Percentiles rank a stretch among this genome's conserved stretches.
phyloP scores from a whole-genome alignment of 108 stramenopile species.

The Nitzschia sp. region DNA sequence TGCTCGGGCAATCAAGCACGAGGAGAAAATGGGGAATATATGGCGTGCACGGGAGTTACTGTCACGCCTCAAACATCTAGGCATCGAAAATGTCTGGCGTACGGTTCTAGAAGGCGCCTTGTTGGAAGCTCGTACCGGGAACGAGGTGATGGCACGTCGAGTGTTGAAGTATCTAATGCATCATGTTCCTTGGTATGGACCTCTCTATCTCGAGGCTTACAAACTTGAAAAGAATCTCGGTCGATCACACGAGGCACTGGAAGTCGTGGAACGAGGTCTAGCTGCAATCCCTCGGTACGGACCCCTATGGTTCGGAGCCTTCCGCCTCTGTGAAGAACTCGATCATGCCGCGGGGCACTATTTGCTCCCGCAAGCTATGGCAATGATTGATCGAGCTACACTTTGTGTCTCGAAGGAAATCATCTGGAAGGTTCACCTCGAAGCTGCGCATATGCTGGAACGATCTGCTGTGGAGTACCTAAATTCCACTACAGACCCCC shows the following conservation, averaged over 20 bases:
- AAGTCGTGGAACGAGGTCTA: conserved; percentile 92
- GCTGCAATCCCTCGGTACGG: conserved; percentile 93
- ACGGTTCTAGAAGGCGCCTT: conserved; percentile 95
- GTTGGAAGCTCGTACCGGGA: conserved; percentile 94
- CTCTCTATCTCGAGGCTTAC: conserved; percentile 94
- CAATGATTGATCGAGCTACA: conserved; percentile 81
- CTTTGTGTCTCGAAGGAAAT: conserved; percentile 90
- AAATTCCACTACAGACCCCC: conserved; percentile 36
- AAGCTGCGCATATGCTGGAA: conserved; percentile 93
- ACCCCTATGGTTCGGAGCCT: conserved; percentile 97
- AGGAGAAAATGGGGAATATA: conserved; percentile 83
- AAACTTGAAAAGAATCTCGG: conserved; percentile 89
- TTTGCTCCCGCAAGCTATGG: conserved; percentile 67
- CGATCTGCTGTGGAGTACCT: conserved; percentile 64
- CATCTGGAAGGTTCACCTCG: conserved; percentile 95
- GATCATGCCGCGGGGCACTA: conserved; percentile 53
- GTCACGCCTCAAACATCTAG: conserved; percentile 83
- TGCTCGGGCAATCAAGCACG: conserved; percentile 89
- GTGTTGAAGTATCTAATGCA: conserved; percentile 88
- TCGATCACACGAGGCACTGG: conserved; percentile 71
- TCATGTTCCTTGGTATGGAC: conserved; percentile 97
- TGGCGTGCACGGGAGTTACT: conserved; percentile 79
- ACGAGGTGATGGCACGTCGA: conserved; percentile 76
- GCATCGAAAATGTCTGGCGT: conserved; percentile 92
- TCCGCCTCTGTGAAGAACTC: conserved; percentile 83